Base-by-base conservation (phyloP, 257 asterid genomes). In the Vinca minor region DNA sequence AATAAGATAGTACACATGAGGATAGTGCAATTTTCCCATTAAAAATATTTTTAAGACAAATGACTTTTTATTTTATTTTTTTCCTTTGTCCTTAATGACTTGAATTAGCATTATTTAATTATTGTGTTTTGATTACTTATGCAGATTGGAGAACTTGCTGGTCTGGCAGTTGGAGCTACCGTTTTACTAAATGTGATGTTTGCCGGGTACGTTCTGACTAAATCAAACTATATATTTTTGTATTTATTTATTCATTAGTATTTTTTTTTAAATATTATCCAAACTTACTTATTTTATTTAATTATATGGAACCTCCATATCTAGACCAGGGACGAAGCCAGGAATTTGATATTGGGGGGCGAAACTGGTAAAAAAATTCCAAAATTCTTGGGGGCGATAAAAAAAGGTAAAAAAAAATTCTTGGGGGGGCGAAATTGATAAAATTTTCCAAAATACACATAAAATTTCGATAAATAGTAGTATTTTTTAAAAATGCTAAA, bases 101-200 rank as follows among this genome's bases (percentile, higher is more conserved):
- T n/a, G n/a, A n/a, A n/a, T n/a, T n/a, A n/a, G n/a, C n/a, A n/a
- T n/a, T n/a, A n/a, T n/a, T n/a, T n/a, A n/a, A n/a, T n/a, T n/a
- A 59, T 59, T 18, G 2, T 31, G 53, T 69, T 42, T 5, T 31
- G 31, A n/a, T 45, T 64, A 53, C 31, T 3, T 58, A 52, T 78
- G 70, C 71, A 89, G 97, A 89, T 89, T 42, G 97, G 98, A 49
- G 98, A 91, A 71, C 91, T 91, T 56, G 98, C 96, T 25, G 98
- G 98, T n/a, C 76, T 91, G 15, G 98, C 98, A 0, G 83, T 91
- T 76, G 98, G 98, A 72, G 83, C 98, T 62, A 86, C 95, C 64
- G 76, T 91, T 66, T 71, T 88, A 74, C 91, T 88, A 2, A 91
- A 91, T 74, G 96, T 88, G 6, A 87, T 91, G 95, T 75, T 88